Evolutionary conservation across 164 flowering plant species (phyloP).

Genomic region (Tetrastigma voinierianum): DNA sequence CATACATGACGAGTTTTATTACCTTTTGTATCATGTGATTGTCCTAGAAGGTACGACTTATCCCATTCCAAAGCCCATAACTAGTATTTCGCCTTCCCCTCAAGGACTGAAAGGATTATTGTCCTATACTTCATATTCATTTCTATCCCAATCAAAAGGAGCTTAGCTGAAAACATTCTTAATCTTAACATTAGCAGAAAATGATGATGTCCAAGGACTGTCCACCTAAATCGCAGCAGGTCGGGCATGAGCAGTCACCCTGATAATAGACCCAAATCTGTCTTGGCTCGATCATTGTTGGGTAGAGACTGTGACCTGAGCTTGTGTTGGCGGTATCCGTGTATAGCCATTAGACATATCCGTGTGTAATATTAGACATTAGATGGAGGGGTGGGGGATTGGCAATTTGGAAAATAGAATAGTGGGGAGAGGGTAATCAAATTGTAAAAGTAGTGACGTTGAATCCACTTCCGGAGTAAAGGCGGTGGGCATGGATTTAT

Average conservation of each 20-base stretch:
- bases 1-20: no score
- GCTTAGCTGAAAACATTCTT: neutral
- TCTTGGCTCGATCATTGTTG: conserved; percentile 36
- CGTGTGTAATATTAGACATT: no score
- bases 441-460: conserved; percentile 4
- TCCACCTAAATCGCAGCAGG: conserved; percentile 6
- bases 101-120: no score
- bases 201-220: conserved; percentile 1
- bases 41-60: no score
- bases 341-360: conserved; percentile 3
- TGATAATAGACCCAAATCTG: conserved; percentile 5
- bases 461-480: conserved; percentile 3
- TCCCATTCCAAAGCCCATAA: no score
- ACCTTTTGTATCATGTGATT: no score
- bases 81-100: no score
- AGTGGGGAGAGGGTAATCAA: neutral
- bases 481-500: conserved; percentile 17
- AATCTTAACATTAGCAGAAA: neutral
- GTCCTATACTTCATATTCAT: no score
- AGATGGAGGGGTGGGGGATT: no score
- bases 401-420: conserved; percentile 12
- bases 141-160: neutral
- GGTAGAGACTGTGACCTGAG: conserved; percentile 10
- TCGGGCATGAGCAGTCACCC: conserved; percentile 8
- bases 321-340: conserved; percentile 37